Conservation (phyloP, 2,329 filamentous ascomycete genomes). For the Fusarium floridanum region DNA sequence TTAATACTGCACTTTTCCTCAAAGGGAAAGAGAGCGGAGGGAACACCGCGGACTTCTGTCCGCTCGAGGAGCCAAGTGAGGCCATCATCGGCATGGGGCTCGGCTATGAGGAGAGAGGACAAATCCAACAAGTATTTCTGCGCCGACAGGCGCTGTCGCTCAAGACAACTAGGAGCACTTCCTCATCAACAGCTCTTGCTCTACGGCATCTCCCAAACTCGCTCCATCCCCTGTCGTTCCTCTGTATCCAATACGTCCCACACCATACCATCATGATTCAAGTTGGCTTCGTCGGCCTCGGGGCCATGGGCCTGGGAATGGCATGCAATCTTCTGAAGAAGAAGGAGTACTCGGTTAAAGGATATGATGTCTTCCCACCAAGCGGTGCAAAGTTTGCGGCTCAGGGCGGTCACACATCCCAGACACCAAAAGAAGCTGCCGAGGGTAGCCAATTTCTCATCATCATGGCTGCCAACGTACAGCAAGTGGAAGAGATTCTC, state of each 20-base stretch:
- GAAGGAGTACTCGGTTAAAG: neutral
- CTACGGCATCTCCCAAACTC: neutral
- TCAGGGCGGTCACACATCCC: neutral
- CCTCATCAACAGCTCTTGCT: neutral
- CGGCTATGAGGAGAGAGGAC: neutral
- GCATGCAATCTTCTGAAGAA: neutral
- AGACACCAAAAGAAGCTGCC: neutral
- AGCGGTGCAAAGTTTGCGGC: neutral
- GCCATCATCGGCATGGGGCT: neutral
- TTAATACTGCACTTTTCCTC: neutral
- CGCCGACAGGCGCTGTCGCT: neutral
- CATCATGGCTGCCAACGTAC: neutral
- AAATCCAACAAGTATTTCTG: neutral
- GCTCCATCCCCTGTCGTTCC: neutral
- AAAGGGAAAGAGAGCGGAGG: neutral
- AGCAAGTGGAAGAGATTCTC: neutral
- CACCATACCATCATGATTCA: neutral
- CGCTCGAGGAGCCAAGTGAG: neutral
- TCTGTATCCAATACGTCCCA: neutral
- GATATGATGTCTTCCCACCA: neutral
- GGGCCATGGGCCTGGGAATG: neutral
- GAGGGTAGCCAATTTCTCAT: neutral
- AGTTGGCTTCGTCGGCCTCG: neutral
- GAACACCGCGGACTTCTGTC: neutral
- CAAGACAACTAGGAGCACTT: neutral